Conservation (phyloP, 2,329 filamentous ascomycete species). For the Trichoderma polysporum region DNA sequence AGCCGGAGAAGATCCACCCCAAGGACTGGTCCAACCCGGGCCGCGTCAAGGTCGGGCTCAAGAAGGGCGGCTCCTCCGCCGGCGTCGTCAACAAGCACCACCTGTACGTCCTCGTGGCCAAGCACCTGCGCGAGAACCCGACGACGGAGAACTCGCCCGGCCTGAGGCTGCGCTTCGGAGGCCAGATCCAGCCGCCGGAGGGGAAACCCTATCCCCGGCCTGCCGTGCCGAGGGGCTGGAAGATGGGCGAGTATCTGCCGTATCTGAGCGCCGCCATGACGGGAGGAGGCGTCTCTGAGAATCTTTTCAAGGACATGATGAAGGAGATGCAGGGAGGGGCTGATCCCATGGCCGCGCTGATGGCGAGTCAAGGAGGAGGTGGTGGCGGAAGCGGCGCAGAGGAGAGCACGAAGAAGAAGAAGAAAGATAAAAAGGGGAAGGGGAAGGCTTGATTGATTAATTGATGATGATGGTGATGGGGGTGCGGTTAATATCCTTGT, state of each 20-base stretch:
- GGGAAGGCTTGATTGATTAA: constrained; percentile 30
- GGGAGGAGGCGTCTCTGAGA: constrained; percentile 90
- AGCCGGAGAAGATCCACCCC: constrained; percentile 88
- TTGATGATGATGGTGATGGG: neutral
- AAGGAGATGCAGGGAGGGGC: constrained; percentile 71
- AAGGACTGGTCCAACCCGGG: constrained; percentile 98
- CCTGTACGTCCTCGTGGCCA: constrained; percentile 76
- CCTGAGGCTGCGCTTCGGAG: constrained; percentile 70
- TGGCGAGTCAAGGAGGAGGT: constrained; percentile 37
- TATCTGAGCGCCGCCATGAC: constrained; percentile 86
- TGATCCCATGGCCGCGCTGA: constrained; percentile 46
- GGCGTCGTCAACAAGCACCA: constrained; percentile 78
- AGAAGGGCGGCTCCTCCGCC: constrained; percentile 22
- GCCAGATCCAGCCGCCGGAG: constrained; percentile 62
- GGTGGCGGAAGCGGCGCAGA: constrained; percentile 29
- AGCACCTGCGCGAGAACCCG: constrained; percentile 74
- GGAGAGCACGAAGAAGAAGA: constrained; percentile 37
- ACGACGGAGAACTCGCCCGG: constrained; percentile 68
- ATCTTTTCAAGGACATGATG: constrained; percentile 96
- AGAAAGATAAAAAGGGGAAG: constrained; percentile 54
- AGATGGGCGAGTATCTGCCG: constrained; percentile 79
- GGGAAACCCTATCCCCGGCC: constrained; percentile 69
- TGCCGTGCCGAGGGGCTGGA: constrained; percentile 83
- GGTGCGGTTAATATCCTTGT: neutral
- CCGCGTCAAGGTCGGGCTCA: constrained; percentile 75